Evolutionary conservation across 352 stramenopile genomes (phyloP).

Genomic region (Pythium scleroteichum): DNA sequence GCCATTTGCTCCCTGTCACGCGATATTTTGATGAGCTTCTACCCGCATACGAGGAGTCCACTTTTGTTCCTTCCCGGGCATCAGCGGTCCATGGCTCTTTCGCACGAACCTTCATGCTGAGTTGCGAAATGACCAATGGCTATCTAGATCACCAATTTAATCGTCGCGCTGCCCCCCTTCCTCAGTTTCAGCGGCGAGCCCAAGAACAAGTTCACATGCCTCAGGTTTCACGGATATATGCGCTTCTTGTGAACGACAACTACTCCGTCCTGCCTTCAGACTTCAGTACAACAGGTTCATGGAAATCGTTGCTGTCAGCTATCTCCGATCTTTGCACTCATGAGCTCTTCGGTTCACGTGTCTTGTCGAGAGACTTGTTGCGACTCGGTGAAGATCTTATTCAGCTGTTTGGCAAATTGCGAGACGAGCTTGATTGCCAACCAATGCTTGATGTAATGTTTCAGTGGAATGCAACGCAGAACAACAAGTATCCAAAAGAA

Average conservation of each 20-base stretch:
- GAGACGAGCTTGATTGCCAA: not conserved
- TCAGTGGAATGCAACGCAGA: not conserved
- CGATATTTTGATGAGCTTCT: conserved; percentile 29
- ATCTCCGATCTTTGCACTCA: not conserved
- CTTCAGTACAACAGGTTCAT: not conserved
- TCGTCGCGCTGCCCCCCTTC: not conserved
- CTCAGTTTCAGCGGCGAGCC: not conserved
- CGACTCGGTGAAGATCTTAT: not conserved
- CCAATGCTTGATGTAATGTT: not conserved
- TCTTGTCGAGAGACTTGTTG: conserved; percentile 5
- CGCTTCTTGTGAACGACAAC: conserved; percentile 19
- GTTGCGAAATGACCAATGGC: not conserved
- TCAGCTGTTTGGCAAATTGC: not conserved
- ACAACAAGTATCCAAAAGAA: not conserved
- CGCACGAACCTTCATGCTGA: too few relatives aligned
- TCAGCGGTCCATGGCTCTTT: too few relatives aligned
- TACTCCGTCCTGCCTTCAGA: not conserved
- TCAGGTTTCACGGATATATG: not conserved
- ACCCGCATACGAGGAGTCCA: not conserved
- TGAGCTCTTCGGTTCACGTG: conserved; percentile 8
- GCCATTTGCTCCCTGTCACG: conserved; percentile 11
- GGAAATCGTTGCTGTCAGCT: not conserved
- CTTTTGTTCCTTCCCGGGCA: too few relatives aligned
- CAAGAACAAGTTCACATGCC: not conserved
- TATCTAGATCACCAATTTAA: not conserved